phyloP scores from a whole-genome alignment of 73 alveolate species.

The Paramecium octaurelia region DNA sequence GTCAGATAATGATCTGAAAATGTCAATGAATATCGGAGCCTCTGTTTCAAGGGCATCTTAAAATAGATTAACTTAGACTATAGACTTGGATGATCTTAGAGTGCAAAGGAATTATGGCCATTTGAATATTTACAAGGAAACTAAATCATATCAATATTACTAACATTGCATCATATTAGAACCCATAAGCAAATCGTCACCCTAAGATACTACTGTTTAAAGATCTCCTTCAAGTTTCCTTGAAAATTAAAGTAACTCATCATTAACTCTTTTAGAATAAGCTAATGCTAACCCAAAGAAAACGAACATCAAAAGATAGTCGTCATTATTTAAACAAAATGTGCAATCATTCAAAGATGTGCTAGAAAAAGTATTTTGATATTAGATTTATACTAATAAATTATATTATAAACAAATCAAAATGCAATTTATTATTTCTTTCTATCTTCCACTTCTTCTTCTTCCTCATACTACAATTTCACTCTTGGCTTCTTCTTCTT shows the following conservation, averaged over 20 bases:
- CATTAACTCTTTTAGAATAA: background rate
- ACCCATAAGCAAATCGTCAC: background rate
- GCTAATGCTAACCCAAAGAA: background rate
- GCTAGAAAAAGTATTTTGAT: background rate
- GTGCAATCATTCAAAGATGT: background rate
- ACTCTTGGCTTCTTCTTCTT: background rate
- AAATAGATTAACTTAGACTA: background rate
- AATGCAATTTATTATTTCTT: constrained; percentile 42
- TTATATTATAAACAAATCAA: background rate
- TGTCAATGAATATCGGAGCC: background rate
- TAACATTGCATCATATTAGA: background rate
- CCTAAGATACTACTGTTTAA: background rate
- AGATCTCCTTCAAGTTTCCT: background rate
- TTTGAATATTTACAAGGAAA: background rate
- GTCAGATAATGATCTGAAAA: background rate
- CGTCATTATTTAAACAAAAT: background rate
- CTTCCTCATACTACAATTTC: constrained; percentile 37
- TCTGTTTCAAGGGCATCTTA: background rate
- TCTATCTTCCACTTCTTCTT: constrained; percentile 46
- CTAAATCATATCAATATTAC: background rate
- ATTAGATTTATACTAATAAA: background rate
- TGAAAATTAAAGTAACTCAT: background rate
- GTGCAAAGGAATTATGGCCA: background rate
- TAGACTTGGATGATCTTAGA: background rate
- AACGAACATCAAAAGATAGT: background rate